Conservation (phyloP, 768 basidiomycete species). For the Psilocybe sp. region DNA sequence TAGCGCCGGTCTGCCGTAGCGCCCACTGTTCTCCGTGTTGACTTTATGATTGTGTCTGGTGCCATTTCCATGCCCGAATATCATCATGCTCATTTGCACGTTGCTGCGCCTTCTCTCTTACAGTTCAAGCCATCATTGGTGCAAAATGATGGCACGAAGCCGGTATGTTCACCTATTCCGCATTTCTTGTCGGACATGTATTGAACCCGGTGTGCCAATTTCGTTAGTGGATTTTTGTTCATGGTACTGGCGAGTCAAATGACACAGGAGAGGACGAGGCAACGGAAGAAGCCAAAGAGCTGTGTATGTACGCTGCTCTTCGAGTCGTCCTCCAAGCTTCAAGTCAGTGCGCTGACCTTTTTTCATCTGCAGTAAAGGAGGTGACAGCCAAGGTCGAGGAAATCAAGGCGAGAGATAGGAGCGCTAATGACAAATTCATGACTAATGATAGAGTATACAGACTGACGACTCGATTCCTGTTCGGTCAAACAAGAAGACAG, state of each 20-base stretch:
- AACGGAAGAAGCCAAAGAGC: constrained; percentile 38
- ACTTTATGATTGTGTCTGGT: too few species aligned
- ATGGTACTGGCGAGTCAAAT: constrained; percentile 20
- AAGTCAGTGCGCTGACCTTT: not conserved
- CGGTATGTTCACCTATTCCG: constrained; percentile 39
- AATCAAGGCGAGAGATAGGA: constrained; percentile 47
- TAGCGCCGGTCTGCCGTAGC: not conserved
- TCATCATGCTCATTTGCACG: not conserved
- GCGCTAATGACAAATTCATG: not conserved
- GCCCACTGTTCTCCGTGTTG: too few species aligned
- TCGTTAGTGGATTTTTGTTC: constrained; percentile 68
- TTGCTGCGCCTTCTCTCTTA: not conserved
- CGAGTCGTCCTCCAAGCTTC: not conserved
- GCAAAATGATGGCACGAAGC: constrained; percentile 72
- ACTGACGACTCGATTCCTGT: constrained; percentile 64
- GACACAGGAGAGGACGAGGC: constrained; percentile 30
- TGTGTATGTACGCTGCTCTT: constrained; percentile 36
- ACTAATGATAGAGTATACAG: constrained; percentile 25
- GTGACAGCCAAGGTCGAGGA: constrained; percentile 54
- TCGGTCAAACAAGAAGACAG: constrained; percentile 70
- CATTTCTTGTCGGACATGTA: not conserved
- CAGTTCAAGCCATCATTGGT: constrained; percentile 79
- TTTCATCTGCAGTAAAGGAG: constrained; percentile 44
- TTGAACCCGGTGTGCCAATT: not conserved
- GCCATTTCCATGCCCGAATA: too few species aligned